Evolutionary conservation across 2,329 filamentous ascomycete species (phyloP).

Genomic region (Cordyceps tenuipes): DNA sequence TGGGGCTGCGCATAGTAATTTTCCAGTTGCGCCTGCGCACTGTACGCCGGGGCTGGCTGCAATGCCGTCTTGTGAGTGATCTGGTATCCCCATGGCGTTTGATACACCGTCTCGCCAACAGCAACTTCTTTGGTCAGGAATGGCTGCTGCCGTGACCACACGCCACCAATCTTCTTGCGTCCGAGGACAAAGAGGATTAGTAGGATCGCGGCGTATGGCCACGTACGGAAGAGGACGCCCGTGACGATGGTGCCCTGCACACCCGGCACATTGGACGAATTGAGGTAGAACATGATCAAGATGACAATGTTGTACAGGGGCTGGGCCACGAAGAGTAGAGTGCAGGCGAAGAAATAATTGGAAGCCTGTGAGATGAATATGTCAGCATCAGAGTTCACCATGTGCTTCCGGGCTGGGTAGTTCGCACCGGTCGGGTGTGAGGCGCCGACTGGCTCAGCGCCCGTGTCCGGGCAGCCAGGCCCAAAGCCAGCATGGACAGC

Average conservation of each 20-base stretch:
- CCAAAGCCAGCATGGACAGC: background rate
- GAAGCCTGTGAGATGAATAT: background rate
- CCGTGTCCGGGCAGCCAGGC: slow-evolving; percentile 1
- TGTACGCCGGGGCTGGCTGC: background rate
- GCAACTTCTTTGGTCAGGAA: slow-evolving; percentile 5
- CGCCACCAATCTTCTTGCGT: slow-evolving; percentile 9
- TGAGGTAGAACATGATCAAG: background rate
- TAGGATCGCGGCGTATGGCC: background rate
- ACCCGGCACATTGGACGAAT: background rate
- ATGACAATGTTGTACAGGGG: slow-evolving; percentile 6
- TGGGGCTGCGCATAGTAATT: background rate
- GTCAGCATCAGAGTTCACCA: background rate
- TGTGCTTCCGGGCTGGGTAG: background rate
- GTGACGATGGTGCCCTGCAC: background rate
- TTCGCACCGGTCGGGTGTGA: slow-evolving; percentile 4
- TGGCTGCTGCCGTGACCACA: slow-evolving; percentile 10
- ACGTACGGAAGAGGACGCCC: background rate
- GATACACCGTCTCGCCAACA: slow-evolving; percentile 3
- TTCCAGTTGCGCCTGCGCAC: background rate
- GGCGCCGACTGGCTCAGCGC: background rate
- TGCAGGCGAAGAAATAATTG: background rate
- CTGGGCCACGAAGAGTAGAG: slow-evolving; percentile 1
- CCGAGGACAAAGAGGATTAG: slow-evolving; percentile 1
- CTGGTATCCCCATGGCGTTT: slow-evolving; percentile 10
- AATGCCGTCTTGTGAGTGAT: background rate